Evolutionary conservation across 176 grass and related monocot species (phyloP).

Genomic region (Calamus simplicifolius): DNA sequence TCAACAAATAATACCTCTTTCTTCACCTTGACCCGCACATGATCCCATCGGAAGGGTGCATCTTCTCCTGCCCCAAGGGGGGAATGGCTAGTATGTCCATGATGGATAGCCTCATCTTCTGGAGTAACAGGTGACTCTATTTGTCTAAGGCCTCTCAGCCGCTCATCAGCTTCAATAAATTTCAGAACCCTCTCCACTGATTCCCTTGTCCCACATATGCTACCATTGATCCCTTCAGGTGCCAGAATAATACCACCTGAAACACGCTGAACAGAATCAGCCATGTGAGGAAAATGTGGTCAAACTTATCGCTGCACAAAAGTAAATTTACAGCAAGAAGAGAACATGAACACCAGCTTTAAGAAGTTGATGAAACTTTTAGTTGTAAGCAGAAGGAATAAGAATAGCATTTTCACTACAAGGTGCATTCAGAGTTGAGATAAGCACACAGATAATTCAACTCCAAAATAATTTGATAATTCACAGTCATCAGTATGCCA

Average conservation of each 20-base stretch:
- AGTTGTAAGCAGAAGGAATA: too few species aligned
- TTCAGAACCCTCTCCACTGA: constrained; percentile 64
- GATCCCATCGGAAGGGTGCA: constrained; percentile 92
- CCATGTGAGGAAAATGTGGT: constrained; percentile 3
- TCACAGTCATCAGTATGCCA: too few species aligned
- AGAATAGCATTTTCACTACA: too few species aligned
- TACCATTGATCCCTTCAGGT: constrained; percentile 89
- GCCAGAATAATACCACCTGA: constrained; percentile 99
- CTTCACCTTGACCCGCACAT: constrained; percentile 97
- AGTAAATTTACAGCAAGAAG: constrained; percentile 11
- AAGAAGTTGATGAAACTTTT: not conserved
- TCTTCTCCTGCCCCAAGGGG: constrained; percentile 89
- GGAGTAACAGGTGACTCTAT: constrained; percentile 85
- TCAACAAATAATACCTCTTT: constrained; percentile 66
- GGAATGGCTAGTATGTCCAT: constrained; percentile 77
- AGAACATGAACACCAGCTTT: not conserved
- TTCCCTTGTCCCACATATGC: constrained; percentile 65
- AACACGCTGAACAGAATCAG: constrained; percentile 61
- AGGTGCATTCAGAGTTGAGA: too few species aligned
- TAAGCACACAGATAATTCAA: too few species aligned
- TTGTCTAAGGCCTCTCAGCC: constrained; percentile 69
- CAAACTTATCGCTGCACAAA: too few species aligned
- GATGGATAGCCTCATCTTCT: constrained; percentile 93
- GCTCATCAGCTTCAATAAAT: constrained; percentile 69
- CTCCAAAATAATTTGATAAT: too few species aligned